A percentile compares a stretch with the other conserved stretches of the same genome.
Conservation (phyloP, 306 rosid species). For the Glycine latifolia region DNA sequence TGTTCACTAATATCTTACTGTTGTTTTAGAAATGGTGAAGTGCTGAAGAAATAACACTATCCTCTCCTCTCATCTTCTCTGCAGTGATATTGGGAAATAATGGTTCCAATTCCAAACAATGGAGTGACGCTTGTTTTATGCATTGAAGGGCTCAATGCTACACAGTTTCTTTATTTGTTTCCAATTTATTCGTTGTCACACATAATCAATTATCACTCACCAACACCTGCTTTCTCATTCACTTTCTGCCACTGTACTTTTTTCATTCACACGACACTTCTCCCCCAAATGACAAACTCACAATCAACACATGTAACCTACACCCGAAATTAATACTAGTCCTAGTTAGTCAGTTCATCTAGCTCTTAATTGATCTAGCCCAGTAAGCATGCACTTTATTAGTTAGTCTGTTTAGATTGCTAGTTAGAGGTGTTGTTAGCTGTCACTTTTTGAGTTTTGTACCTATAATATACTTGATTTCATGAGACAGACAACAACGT, state of each 20-base stretch:
- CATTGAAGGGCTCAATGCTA: constrained; percentile 25
- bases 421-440: not conserved
- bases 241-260: constrained; percentile 1
- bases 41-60: too few species aligned
- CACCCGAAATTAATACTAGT: too few species aligned
- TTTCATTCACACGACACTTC: constrained; percentile 3
- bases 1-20: too few species aligned
- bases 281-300: not conserved
- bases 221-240: not conserved
- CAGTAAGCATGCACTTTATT: not conserved
- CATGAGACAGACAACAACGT: too few species aligned
- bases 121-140: too few species aligned
- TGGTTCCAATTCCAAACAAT: not conserved
- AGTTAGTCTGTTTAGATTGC: not conserved
- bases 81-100: too few species aligned
- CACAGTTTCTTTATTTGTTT: not conserved
- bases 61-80: too few species aligned
- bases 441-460: not conserved
- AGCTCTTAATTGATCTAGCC: not conserved
- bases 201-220: not conserved
- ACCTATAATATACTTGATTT: too few species aligned
- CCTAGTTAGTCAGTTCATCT: too few species aligned
- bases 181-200: not conserved
- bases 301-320: not conserved
- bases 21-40: too few species aligned